Conservation (phyloP, 306 rosid genomes). For the Trifolium repens region DNA sequence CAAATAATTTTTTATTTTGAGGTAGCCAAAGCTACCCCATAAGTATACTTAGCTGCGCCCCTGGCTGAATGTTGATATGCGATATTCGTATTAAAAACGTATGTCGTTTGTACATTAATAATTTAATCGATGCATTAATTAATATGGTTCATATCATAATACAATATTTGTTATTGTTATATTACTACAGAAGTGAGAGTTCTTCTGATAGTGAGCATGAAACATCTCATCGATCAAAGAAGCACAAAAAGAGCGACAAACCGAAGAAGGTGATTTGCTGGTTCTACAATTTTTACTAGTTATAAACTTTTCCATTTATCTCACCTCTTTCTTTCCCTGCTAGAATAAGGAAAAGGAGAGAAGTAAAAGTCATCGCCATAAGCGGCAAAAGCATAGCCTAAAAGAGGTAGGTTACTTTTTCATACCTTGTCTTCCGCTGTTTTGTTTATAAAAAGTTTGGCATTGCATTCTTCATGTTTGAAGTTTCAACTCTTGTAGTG, state of each 20-base stretch:
- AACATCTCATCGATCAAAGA: slow-evolving; percentile 68
- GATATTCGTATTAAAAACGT: neutral
- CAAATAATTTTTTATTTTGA: too few relatives aligned
- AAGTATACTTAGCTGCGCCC: too few relatives aligned
- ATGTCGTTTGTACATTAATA: neutral
- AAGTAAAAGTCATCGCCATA: slow-evolving; percentile 68
- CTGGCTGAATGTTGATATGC: too few relatives aligned
- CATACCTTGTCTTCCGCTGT: slow-evolving; percentile 10
- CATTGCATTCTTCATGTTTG: neutral
- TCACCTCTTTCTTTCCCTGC: slow-evolving; percentile 1
- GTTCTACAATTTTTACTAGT: slow-evolving; percentile 5
- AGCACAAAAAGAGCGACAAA: slow-evolving; percentile 77
- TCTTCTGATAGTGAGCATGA: slow-evolving; percentile 78
- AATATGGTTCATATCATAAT: slow-evolving; percentile 28
- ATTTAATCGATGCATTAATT: slow-evolving; percentile 2
- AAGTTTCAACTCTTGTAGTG: neutral
- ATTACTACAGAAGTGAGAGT: slow-evolving; percentile 58
- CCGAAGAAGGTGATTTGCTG: slow-evolving; percentile 68
- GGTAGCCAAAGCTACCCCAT: too few relatives aligned
- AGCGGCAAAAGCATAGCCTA: slow-evolving; percentile 65
- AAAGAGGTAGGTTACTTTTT: slow-evolving; percentile 75
- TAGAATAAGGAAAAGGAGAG: slow-evolving; percentile 79
- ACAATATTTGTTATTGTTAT: slow-evolving; percentile 15
- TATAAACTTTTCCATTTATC: slow-evolving; percentile 24
- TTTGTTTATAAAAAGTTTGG: slow-evolving; percentile 19